Base-by-base conservation (phyloP, 306 rosid species). In the Pterocarpus santalinus region DNA sequence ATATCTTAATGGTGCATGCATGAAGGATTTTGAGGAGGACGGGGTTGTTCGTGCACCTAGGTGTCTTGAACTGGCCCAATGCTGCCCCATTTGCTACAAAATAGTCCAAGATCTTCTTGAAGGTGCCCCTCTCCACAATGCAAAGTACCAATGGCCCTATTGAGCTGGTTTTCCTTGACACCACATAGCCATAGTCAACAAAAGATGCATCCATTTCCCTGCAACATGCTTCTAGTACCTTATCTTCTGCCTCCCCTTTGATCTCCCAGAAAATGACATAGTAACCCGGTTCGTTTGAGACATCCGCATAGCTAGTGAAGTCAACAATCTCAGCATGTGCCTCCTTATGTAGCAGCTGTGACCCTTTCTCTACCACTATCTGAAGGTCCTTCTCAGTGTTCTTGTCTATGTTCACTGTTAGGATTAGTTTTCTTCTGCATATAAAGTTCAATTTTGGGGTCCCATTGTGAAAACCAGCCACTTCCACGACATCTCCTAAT, bases 401-500 rank as follows among this genome's bases (percentile, higher is more conserved):
- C 61, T 92, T 92, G 94, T 92, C 97, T 10, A 92, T 89, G 56
- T 90, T 92, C 15, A 92, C 65, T 5, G 91, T 87, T 70, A 92
- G 64, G 4, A 92, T 68, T 5, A 92, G 93, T 82, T 90, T 92
- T 75, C 93, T 86, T 74, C 97, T 79, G 90, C 86, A 90, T 46
- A 89, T 72, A 41, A 92, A 92, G 76, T 77, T 89, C 61, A 92
- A 28, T 64, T 89, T 92, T 2, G 97, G 97, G 1, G 93, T 90
- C 7, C 81, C 80, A 8, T 79, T 87, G 88, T 92, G 90, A 63
- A 92, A 92, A 3, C 87, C 93, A 0, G 80, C 90, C 76, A 92
- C 97, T 89, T 92, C 97, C 77, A 92, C 97, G 15, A 92, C 90
- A 73, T 92, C 97, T n/a, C 97, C 97, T 71, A 92, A 65, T 63